Conservation (phyloP, 1,284 basidiomycete species). For the Heterobasidion occidentale region DNA sequence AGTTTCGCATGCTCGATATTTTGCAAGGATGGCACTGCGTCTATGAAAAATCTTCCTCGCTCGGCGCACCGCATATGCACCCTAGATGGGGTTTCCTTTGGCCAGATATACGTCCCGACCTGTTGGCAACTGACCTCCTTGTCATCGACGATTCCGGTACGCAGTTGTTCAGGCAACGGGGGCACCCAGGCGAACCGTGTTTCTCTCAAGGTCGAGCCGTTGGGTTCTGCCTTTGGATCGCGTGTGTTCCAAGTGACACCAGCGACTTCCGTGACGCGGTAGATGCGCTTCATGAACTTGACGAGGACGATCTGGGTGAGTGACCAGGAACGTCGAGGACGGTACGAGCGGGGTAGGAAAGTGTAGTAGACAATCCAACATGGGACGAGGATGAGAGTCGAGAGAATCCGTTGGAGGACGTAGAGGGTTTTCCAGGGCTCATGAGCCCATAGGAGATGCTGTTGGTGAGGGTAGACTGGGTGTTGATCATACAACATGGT, state of each 20-base stretch:
- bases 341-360: slow-evolving; percentile 28
- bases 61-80: background rate
- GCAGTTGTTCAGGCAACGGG: slow-evolving; percentile 28
- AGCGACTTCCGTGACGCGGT: slow-evolving; percentile 42
- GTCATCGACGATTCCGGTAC: slow-evolving; percentile 34
- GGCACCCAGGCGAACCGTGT: slow-evolving; percentile 42
- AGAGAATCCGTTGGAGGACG: slow-evolving; percentile 35
- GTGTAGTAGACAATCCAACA: slow-evolving; percentile 34
- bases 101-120: slow-evolving; percentile 44
- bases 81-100: slow-evolving; percentile 19
- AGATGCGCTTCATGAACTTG: slow-evolving; percentile 42
- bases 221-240: slow-evolving; percentile 28
- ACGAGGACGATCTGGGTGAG: slow-evolving; percentile 39
- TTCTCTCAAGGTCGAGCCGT: slow-evolving; percentile 26
- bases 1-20: too few relatives aligned
- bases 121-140: slow-evolving; percentile 28
- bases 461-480: slow-evolving; percentile 24
- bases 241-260: slow-evolving; percentile 45
- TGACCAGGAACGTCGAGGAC: slow-evolving; percentile 41
- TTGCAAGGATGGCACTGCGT: background rate
- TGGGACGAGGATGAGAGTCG: slow-evolving; percentile 36
- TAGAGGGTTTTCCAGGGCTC: slow-evolving; percentile 41
- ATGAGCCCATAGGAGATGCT: slow-evolving; percentile 32
- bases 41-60: background rate
- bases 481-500: slow-evolving; percentile 12